Conservation (phyloP, 1,284 basidiomycete genomes). For the Neolentinus lepideus region DNA sequence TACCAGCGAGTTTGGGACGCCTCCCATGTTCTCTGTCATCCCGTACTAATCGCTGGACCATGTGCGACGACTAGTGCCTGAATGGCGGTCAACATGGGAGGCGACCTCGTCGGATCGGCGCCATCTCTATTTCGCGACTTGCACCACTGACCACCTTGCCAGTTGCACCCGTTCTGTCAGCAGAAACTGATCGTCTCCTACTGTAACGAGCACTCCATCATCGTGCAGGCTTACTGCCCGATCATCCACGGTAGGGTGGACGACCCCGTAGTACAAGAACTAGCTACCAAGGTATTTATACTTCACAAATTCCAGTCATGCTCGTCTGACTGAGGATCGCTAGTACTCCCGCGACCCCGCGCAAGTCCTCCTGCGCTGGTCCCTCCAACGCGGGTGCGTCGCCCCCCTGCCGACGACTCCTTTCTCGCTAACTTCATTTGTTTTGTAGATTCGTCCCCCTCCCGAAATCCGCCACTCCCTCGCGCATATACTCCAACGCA, state of each 20-base stretch:
- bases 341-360: conserved; percentile 52
- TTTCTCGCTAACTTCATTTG: not conserved
- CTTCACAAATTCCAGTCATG: too few species aligned
- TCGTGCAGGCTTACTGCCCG: conserved; percentile 77
- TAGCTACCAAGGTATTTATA: conserved; percentile 58
- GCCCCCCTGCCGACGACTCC: not conserved
- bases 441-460: conserved; percentile 67
- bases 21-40: too few species aligned
- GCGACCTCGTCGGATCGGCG: too few species aligned
- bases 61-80: too few species aligned
- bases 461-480: conserved; percentile 65
- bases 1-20: too few species aligned
- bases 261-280: conserved; percentile 40
- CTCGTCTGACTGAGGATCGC: too few species aligned
- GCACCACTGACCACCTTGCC: not conserved
- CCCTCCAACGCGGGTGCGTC: conserved; percentile 41
- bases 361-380: conserved; percentile 81
- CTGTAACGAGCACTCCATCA: conserved; percentile 61
- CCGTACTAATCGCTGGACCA: too few species aligned
- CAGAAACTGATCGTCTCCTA: conserved; percentile 74
- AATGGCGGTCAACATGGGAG: too few species aligned
- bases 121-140: too few species aligned
- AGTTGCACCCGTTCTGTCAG: conserved; percentile 84
- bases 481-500: conserved; percentile 64
- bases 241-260: conserved; percentile 57